These are phyloP conservation scores for Artemisia annua DNA, from an alignment of 129 eudicot genomes.

Conservation along the genomic window DNA sequence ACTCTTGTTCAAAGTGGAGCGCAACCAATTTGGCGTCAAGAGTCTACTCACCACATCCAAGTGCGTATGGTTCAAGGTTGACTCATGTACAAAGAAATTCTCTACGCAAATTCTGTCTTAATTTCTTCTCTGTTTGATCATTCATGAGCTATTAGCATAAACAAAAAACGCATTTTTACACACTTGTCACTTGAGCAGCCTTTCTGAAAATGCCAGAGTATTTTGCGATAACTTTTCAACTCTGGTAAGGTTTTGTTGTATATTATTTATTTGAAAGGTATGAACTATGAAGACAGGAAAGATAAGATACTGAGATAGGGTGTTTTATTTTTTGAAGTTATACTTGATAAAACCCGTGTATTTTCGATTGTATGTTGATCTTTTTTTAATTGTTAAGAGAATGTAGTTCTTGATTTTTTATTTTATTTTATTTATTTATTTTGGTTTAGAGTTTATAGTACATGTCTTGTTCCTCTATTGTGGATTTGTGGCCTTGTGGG, in stretches of 20 bases:
- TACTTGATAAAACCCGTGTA: neutral
- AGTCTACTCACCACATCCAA: conserved; percentile 89
- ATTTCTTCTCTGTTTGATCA: conserved; percentile 9
- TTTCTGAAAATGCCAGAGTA: conserved; percentile 6
- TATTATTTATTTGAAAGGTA: conserved; percentile 5
- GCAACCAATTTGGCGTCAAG: conserved; percentile 94
- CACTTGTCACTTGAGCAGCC: neutral
- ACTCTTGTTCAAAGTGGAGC: conserved; percentile 99
- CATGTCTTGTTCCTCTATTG: too few relatives aligned
- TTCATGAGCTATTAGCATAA: neutral
- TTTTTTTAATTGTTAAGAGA: neutral
- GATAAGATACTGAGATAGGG: neutral
- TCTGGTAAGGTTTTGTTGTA: conserved; percentile 21
- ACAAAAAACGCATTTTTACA: neutral
- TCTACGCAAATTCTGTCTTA: neutral
- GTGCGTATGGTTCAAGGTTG: conserved; percentile 80
- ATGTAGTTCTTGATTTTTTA: neutral
- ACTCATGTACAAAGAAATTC: conserved; percentile 17
- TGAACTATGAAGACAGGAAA: conserved; percentile 5
- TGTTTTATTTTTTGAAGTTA: neutral
- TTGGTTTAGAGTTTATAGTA: too few relatives aligned
- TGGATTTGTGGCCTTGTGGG: too few relatives aligned
- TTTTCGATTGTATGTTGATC: neutral
- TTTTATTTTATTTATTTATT: too few relatives aligned
- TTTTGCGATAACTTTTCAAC: conserved; percentile 1